Percentiles rank a stretch among this genome's conserved stretches.
These are phyloP conservation scores for Wallacemonas sp. DNA, from an alignment of 208 protist species.

Conservation along the genomic window DNA sequence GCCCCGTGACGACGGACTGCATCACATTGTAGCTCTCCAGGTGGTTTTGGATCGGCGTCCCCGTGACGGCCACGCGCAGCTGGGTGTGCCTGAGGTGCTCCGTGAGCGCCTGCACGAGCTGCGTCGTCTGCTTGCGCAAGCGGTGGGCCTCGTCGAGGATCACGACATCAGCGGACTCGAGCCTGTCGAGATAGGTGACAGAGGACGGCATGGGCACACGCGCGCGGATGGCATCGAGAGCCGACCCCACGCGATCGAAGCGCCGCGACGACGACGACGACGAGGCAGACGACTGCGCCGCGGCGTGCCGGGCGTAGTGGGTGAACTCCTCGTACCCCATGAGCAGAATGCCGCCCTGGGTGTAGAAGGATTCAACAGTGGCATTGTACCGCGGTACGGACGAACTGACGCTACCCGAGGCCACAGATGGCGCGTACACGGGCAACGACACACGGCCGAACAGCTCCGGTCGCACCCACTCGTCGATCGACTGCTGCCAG, in stretches of 20 bases:
- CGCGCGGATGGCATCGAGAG: conserved; percentile 41
- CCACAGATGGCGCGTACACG: conserved; percentile 50
- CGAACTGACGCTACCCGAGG: conserved; percentile 10
- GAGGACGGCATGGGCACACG: conserved; percentile 35
- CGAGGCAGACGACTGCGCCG: not conserved
- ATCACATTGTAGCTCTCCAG: conserved; percentile 91
- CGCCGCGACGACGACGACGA: conserved; percentile 12
- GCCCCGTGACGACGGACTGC: conserved; percentile 73
- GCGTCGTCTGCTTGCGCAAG: conserved; percentile 47
- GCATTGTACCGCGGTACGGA: conserved; percentile 4
- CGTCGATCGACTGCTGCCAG: conserved; percentile 54
- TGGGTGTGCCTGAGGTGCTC: conserved; percentile 55
- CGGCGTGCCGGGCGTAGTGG: conserved; percentile 12
- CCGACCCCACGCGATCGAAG: conserved; percentile 33
- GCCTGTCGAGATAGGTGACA: conserved; percentile 52
- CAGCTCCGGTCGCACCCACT: conserved; percentile 64
- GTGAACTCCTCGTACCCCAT: conserved; percentile 88
- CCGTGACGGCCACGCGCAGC: conserved; percentile 86
- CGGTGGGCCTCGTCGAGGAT: conserved; percentile 86
- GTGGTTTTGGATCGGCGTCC: conserved; percentile 91
- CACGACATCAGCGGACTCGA: conserved; percentile 75
- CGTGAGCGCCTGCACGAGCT: conserved; percentile 47
- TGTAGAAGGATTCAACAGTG: conserved; percentile 52
- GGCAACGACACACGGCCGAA: conserved; percentile 40
- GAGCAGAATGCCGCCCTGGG: conserved; percentile 69